Evolutionary conservation across 1,139 yeast species (phyloP), one percentile per base, ranked within the genome.

Genomic region (Geotrichum aggregatum): DNA sequence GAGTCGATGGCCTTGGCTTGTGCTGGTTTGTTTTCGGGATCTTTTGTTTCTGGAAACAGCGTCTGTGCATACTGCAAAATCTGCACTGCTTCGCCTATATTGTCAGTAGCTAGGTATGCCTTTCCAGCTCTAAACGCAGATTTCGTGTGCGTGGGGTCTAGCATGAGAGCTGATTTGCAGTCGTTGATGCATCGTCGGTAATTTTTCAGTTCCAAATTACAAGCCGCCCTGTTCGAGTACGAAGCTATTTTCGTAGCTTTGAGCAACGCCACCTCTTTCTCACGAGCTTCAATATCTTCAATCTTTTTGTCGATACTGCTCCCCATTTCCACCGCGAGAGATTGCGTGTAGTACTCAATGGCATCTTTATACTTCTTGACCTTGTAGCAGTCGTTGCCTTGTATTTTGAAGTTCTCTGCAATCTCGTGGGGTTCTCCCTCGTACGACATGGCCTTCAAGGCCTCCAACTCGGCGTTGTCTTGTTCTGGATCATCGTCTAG

Each of bases 361-460:
- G 98, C 99, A 58, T 81, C 81, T 55, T 79, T 76, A 68, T 78
- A 92, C 60, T 83, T 80, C 60, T 84, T 86, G 6, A 72, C 73
- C 66, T 79, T 83, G 71, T 77, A 92, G 57, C 87, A 79, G 21
- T 88, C 97, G 65, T 94, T 92, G 10, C 98, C 99, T 66, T 92
- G 98, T 58, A 79, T 83, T 60, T 89, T 89, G 73, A 91, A 92
- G 64, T 89, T 89, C 30, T 80, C 77, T 1, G 98, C 98, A 45
- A 91, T 74, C 63, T 92, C 98, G 61, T 85, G 82, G 0, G 98
- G 97, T 57, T 88, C 96, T 34, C 98, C 98, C 49, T 92, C 98
- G 65, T 87, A 91, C 0, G 95, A 97, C 63, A 94, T 74, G 11
- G 96, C 92, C 65, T 83, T 84, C 57, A 92, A 76, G 0, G 98